Evolutionary conservation across 169 alveolate species (phyloP), one percentile per base, ranked within the genome.

Genomic region (Toxoplasma gondii): DNA sequence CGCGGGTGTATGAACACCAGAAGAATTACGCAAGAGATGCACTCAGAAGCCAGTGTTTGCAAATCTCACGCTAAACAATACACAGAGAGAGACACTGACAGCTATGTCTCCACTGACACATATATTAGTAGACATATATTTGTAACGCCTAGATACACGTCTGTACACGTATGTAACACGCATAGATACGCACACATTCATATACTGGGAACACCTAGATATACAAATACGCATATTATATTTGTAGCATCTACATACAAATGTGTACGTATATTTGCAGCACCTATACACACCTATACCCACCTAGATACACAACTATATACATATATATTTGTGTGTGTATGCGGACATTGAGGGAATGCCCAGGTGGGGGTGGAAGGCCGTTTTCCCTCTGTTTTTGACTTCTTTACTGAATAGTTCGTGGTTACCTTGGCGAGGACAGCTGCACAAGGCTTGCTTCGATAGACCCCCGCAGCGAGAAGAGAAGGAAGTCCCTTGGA

Each of bases 361-460:
- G 58, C 12, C 4, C 58, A 12, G 58, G 58, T 49, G 22, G 58
- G 12, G 58, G 58, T 49, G 58, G 58, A 7, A 49, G 58, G 58
- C 58, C 58, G 58, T n/a, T n/a, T n/a, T n/a, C n/a, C n/a, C n/a
- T n/a, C n/a, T n/a, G n/a, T n/a, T n/a, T n/a, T n/a, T n/a, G n/a
- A n/a, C n/a, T n/a, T n/a, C n/a, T n/a, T n/a, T n/a, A n/a, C n/a
- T n/a, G n/a, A n/a, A n/a, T n/a, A n/a, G n/a, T n/a, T n/a, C n/a
- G n/a, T n/a, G n/a, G n/a, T 10, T 82, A 82, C 90, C 67, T 31
- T 82, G 43, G 90, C 90, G 38, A 82, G 90, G 64, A 82, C 69
- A 36, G 67, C 54, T 24, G 90, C 90, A 43, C 90, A 82, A 10
- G 90, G 90, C 27, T 38, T 82, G 53, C 90, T 44, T 36, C 69